These are phyloP conservation scores for Alternaria brassicae DNA, from an alignment of 2,329 filamentous ascomycete species.

Conservation along the genomic window DNA sequence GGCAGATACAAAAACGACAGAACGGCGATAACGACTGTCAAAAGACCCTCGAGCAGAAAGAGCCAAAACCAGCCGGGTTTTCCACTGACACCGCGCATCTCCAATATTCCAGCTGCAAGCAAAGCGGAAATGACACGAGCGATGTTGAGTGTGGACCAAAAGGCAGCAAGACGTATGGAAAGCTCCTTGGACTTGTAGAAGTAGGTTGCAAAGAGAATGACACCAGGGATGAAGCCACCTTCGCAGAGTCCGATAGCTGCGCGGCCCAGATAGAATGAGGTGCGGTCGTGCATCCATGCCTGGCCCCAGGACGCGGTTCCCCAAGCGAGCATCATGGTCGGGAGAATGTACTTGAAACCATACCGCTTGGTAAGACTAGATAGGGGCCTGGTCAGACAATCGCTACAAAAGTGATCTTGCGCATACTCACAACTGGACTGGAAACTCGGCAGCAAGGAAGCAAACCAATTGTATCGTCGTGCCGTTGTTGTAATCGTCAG, in stretches of 20 bases:
- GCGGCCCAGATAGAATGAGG: slow-evolving; percentile 52
- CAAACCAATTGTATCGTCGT: slow-evolving; percentile 74
- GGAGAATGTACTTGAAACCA: slow-evolving; percentile 54
- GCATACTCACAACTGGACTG: slow-evolving; percentile 45
- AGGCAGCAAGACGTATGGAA: slow-evolving; percentile 69
- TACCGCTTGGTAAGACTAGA: slow-evolving; percentile 51
- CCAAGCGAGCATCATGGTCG: slow-evolving; percentile 55
- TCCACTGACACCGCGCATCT: slow-evolving; percentile 58
- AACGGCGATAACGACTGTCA: slow-evolving; percentile 40
- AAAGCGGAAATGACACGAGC: slow-evolving; percentile 63
- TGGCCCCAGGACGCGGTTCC: slow-evolving; percentile 66
- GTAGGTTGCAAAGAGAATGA: slow-evolving; percentile 73
- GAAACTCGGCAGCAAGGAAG: slow-evolving; percentile 69
- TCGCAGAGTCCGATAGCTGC: slow-evolving; percentile 54
- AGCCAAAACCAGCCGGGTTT: slow-evolving; percentile 64
- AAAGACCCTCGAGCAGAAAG: slow-evolving; percentile 53
- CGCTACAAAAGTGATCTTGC: background rate
- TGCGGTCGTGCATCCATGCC: slow-evolving; percentile 64
- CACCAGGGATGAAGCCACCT: slow-evolving; percentile 66
- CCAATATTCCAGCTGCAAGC: slow-evolving; percentile 62
- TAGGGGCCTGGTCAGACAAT: background rate
- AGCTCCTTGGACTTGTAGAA: slow-evolving; percentile 77
- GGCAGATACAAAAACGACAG: slow-evolving; percentile 48
- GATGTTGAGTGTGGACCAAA: slow-evolving; percentile 71
- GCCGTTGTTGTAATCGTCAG: slow-evolving; percentile 46